Percentiles rank a stretch among this genome's conserved stretches.
Conservation (phyloP, 345 rosid genomes). For the Moricandia arvensis region DNA sequence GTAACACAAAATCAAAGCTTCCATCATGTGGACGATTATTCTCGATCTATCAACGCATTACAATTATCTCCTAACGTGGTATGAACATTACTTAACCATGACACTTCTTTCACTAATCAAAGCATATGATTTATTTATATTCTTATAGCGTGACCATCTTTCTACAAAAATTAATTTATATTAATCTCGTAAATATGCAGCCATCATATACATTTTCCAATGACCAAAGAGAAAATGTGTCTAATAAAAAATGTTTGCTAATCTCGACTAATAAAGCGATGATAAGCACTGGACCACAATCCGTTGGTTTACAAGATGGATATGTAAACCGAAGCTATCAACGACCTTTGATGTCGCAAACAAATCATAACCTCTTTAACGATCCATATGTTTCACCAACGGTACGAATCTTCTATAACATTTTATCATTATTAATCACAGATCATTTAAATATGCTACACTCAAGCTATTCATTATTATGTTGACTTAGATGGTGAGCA, state of each 20-base stretch:
- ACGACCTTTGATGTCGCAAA: conserved; percentile 4
- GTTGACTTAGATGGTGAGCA: conserved; percentile 15
- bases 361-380: not conserved
- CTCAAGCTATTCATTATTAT: not conserved
- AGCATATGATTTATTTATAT: not conserved
- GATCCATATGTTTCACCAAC: conserved; percentile 3
- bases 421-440: not conserved
- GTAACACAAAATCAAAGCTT: conserved; percentile 20
- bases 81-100: not conserved
- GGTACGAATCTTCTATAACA: conserved; percentile 9
- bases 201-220: not conserved
- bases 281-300: conserved; percentile 10
- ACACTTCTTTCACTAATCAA: not conserved
- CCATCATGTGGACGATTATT: not conserved
- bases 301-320: conserved; percentile 10
- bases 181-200: conserved; percentile 13
- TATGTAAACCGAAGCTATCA: not conserved
- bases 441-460: not conserved
- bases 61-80: conserved; percentile 3
- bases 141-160: no score
- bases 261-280: not conserved
- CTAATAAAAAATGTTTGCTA: not conserved
- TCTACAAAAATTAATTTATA: no score
- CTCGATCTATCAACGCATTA: not conserved
- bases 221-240: conserved; percentile 17